Conservation (phyloP, 2,329 filamentous ascomycete species). For the Macrophomina phaseolina region DNA sequence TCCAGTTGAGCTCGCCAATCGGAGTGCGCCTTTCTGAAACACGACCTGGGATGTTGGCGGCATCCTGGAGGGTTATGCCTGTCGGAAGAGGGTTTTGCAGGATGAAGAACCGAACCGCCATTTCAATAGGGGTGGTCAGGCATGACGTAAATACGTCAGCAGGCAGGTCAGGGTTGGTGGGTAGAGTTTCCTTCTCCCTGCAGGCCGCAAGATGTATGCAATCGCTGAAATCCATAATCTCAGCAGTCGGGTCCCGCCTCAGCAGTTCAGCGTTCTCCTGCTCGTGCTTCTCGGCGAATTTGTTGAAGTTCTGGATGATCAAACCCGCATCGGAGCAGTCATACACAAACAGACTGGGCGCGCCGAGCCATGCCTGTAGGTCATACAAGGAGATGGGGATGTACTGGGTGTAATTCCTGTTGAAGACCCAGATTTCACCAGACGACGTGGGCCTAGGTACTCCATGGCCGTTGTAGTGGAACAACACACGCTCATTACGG, state of each 20-base stretch:
- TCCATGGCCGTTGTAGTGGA: slow-evolving; percentile 98
- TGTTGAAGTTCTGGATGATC: slow-evolving; percentile 92
- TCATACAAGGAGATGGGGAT: slow-evolving; percentile 97
- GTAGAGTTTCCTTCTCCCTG: slow-evolving; percentile 86
- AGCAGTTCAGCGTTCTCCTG: slow-evolving; percentile 80
- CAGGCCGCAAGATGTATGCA: slow-evolving; percentile 94
- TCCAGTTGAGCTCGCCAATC: slow-evolving; percentile 97
- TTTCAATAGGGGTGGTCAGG: slow-evolving; percentile 95
- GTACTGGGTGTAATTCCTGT: slow-evolving; percentile 98
- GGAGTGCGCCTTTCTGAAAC: slow-evolving; percentile 93
- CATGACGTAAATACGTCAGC: slow-evolving; percentile 96
- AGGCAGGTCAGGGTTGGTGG: slow-evolving; percentile 90
- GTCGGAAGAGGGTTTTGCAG: slow-evolving; percentile 80
- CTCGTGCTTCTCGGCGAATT: slow-evolving; percentile 94
- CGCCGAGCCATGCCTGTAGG: slow-evolving; percentile 92
- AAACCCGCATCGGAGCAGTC: slow-evolving; percentile 97
- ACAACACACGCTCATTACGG: slow-evolving; percentile 93
- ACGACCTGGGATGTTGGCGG: slow-evolving; percentile 86
- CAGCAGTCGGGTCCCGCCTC: slow-evolving; percentile 73
- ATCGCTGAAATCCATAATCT: slow-evolving; percentile 72
- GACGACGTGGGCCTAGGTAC: slow-evolving; percentile 94
- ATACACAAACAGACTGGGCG: slow-evolving; percentile 95
- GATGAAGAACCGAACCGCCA: slow-evolving; percentile 95
- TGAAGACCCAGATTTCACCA: slow-evolving; percentile 99
- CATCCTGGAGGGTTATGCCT: slow-evolving; percentile 77